Conservation (phyloP, 1,284 basidiomycete genomes). For the Cryptococcus neoformans region DNA sequence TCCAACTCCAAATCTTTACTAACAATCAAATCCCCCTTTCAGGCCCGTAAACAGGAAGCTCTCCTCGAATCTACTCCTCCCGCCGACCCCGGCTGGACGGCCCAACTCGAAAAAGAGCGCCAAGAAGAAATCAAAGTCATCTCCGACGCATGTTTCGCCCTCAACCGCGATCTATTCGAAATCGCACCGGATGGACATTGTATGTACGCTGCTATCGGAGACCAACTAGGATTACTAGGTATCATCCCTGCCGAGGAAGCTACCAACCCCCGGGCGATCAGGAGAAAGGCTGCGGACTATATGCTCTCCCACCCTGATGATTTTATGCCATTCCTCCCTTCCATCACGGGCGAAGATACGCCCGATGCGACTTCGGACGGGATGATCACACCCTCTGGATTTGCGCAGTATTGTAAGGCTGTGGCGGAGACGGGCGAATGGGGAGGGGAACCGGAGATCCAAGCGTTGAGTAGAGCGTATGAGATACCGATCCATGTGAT, state of each 20-base stretch:
- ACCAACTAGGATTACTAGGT: constrained; percentile 56
- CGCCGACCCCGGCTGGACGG: constrained; percentile 52
- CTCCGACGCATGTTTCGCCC: constrained; percentile 61
- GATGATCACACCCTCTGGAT: constrained; percentile 68
- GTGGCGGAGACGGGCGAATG: constrained; percentile 83
- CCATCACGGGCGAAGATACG: constrained; percentile 70
- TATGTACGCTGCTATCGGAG: constrained; percentile 87
- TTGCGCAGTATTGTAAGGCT: constrained; percentile 71
- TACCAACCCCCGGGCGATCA: constrained; percentile 47
- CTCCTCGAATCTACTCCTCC: constrained; percentile 59
- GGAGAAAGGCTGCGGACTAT: constrained; percentile 73
- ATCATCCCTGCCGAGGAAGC: constrained; percentile 19
- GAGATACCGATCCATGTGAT: constrained; percentile 72
- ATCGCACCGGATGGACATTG: constrained; percentile 95
- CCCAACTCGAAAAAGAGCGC: constrained; percentile 64
- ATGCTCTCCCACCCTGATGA: constrained; percentile 82
- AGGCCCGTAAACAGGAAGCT: constrained; percentile 74
- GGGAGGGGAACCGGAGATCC: constrained; percentile 80
- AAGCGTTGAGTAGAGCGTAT: constrained; percentile 67
- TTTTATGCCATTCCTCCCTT: constrained; percentile 91
- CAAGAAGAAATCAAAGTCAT: constrained; percentile 72
- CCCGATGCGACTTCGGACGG: constrained; percentile 61
- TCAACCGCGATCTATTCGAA: constrained; percentile 70
- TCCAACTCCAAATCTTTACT: no score
- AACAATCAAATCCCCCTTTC: neutral